A percentile compares a stretch with the other conserved stretches of the same genome.
Conservation (phyloP, 495 filamentous ascomycete genomes). For the Platismatia glauca region DNA sequence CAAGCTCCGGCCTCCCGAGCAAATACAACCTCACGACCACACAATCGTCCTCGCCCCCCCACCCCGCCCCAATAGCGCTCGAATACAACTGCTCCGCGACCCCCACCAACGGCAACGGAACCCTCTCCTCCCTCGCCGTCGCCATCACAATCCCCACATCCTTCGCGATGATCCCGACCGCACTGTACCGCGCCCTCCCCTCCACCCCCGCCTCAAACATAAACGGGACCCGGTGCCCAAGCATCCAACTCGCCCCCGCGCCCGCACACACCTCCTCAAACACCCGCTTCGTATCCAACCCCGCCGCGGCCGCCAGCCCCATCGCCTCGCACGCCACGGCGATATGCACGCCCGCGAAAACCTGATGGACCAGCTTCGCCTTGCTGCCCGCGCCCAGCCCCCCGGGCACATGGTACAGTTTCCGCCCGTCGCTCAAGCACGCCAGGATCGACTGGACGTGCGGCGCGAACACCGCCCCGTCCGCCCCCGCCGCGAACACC, state of each 20-base stretch:
- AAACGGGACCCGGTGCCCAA: slow-evolving; percentile 61
- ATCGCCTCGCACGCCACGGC: slow-evolving; percentile 61
- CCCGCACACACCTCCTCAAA: slow-evolving; percentile 49
- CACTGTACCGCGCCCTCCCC: slow-evolving; percentile 44
- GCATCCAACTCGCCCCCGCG: slow-evolving; percentile 72
- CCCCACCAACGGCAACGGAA: slow-evolving; percentile 62
- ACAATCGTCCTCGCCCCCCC: slow-evolving; percentile 59
- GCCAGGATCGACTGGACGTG: slow-evolving; percentile 52
- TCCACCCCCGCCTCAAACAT: slow-evolving; percentile 54
- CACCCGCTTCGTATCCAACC: slow-evolving; percentile 50
- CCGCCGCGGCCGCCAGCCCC: slow-evolving; percentile 61
- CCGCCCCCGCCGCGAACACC: slow-evolving; percentile 65
- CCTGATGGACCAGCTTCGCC: slow-evolving; percentile 82
- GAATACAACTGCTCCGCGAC: slow-evolving; percentile 63
- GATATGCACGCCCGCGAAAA: slow-evolving; percentile 70
- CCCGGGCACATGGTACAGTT: slow-evolving; percentile 65
- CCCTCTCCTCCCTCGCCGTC: slow-evolving; percentile 49
- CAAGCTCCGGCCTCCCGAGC: slow-evolving; percentile 31
- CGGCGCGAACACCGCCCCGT: slow-evolving; percentile 40
- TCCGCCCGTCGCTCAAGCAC: slow-evolving; percentile 46
- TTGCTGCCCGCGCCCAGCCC: slow-evolving; percentile 73
- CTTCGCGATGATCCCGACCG: slow-evolving; percentile 70
- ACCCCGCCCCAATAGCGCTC: slow-evolving; percentile 49
- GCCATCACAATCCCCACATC: slow-evolving; percentile 73
- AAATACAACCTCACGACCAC: slow-evolving; percentile 56